Evolutionary conservation across 2,329 filamentous ascomycete genomes (phyloP).

Genomic region (Byssothecium circinans): DNA sequence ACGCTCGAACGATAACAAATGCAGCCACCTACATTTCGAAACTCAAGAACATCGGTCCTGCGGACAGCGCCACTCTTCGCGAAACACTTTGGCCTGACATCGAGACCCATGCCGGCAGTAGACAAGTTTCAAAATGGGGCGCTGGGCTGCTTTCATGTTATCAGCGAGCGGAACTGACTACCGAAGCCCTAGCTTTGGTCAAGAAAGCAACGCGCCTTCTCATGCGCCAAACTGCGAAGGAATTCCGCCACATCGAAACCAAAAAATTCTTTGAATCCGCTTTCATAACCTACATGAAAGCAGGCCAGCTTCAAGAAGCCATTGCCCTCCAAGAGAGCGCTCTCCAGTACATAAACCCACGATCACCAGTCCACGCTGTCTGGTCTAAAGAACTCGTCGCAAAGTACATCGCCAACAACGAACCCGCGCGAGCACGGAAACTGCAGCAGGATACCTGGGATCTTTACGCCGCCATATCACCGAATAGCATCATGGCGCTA

Average conservation of each 20-base stretch:
- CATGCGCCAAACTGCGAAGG: neutral
- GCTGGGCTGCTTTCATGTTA: neutral
- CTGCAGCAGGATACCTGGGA: slow-evolving; percentile 4
- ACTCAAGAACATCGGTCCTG: slow-evolving; percentile 55
- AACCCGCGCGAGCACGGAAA: neutral
- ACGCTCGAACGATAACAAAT: neutral
- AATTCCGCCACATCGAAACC: neutral
- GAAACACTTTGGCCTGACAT: slow-evolving; percentile 3
- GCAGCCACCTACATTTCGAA: neutral
- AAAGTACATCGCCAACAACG: neutral
- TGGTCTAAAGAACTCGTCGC: slow-evolving; percentile 3
- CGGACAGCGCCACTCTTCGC: neutral
- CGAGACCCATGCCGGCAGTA: neutral
- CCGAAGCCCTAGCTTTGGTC: slow-evolving; percentile 1
- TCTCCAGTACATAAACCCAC: neutral
- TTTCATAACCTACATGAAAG: neutral
- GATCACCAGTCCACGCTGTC: neutral
- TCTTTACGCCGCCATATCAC: neutral
- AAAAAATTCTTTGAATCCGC: neutral
- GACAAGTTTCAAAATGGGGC: neutral
- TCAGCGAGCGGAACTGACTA: neutral
- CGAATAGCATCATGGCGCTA: neutral
- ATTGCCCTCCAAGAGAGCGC: neutral
- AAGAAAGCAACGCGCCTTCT: neutral
- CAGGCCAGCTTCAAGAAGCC: neutral